These are phyloP conservation scores for Euphrasia confusa DNA, from an alignment of 257 asterid species.

Conservation along the genomic window DNA sequence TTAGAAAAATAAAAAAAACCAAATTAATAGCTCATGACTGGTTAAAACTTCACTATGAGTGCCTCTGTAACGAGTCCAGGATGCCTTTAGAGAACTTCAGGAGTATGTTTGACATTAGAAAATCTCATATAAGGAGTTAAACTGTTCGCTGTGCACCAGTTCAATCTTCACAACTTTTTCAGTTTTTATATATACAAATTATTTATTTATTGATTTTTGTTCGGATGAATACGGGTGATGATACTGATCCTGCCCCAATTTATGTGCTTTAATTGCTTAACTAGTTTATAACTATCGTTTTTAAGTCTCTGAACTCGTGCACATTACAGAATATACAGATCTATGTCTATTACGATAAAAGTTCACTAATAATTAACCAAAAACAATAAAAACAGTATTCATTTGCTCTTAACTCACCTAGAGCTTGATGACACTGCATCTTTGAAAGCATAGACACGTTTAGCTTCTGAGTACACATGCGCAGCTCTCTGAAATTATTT, in stretches of 20 bases:
- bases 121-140: not conserved
- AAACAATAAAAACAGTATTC: not conserved
- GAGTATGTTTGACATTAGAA: not conserved
- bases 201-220: too few relatives aligned
- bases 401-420: constrained; percentile 41
- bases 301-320: too few relatives aligned
- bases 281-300: too few relatives aligned
- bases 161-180: too few relatives aligned
- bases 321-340: not conserved
- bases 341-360: not conserved
- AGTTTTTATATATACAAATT: not conserved
- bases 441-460: constrained; percentile 83
- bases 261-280: too few relatives aligned
- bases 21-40: too few relatives aligned
- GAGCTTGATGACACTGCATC: constrained; percentile 61
- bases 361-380: not conserved
- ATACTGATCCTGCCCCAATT: too few relatives aligned
- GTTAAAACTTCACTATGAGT: too few relatives aligned
- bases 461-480: constrained; percentile 92
- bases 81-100: not conserved
- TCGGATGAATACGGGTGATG: too few relatives aligned
- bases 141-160: too few relatives aligned
- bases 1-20: not conserved
- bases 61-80: not conserved
- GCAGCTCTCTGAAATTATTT: constrained; percentile 70